These are phyloP conservation scores for Fistulinella prunicolor DNA, from an alignment of 768 basidiomycete species.

Conservation along the genomic window DNA sequence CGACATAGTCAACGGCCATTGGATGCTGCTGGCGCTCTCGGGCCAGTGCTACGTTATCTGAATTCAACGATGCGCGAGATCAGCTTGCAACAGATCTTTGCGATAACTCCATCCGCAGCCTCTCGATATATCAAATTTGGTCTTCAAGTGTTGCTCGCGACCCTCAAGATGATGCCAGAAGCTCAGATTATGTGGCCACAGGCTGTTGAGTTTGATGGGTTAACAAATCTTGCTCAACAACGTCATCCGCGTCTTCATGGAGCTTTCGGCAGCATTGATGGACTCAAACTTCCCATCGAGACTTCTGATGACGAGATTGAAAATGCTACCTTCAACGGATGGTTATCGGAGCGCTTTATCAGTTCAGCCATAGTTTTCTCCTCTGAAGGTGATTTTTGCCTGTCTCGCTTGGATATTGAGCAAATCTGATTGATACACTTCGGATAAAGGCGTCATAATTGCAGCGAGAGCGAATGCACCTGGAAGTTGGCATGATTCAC, in stretches of 20 bases:
- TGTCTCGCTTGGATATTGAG: background rate
- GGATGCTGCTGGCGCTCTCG: conserved; percentile 37
- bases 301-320: conserved; percentile 41
- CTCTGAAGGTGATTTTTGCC: conserved; percentile 18
- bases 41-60: conserved; percentile 41
- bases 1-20: conserved; percentile 27
- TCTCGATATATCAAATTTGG: conserved; percentile 36
- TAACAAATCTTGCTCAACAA: conserved; percentile 27
- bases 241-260: conserved; percentile 33
- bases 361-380: conserved; percentile 39
- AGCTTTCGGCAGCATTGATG: conserved; percentile 43
- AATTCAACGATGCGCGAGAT: conserved; percentile 38
- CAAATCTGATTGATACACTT: background rate
- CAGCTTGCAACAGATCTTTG: conserved; percentile 42
- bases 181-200: conserved; percentile 4
- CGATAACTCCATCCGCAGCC: conserved; percentile 36
- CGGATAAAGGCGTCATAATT: conserved; percentile 36
- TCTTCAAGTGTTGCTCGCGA: conserved; percentile 26
- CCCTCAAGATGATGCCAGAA: conserved; percentile 29
- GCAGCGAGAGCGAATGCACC: conserved; percentile 37
- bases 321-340: conserved; percentile 47
- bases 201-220: conserved; percentile 25
- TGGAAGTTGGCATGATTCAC: conserved; percentile 50
- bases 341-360: conserved; percentile 40
- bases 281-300: conserved; percentile 37